Conservation (phyloP, 2,329 filamentous ascomycete genomes). For the Aspergillus uvarum region DNA sequence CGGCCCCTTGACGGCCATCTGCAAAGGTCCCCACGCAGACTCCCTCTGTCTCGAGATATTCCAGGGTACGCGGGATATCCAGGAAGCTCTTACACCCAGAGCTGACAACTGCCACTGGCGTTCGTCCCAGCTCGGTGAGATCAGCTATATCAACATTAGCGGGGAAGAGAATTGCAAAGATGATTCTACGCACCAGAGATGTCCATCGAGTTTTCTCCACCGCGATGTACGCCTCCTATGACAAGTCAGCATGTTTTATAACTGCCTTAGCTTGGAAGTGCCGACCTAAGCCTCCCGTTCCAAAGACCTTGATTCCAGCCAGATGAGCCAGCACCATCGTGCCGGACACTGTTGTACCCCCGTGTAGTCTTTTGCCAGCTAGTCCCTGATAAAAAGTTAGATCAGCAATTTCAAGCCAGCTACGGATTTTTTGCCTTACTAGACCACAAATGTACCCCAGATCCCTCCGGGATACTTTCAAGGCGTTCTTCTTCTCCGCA, state of each 20-base stretch:
- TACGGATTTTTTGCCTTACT: slow-evolving; percentile 48
- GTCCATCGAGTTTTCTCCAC: slow-evolving; percentile 83
- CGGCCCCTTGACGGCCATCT: slow-evolving; percentile 67
- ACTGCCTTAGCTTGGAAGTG: neutral
- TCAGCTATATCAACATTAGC: slow-evolving; percentile 60
- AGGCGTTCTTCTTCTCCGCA: slow-evolving; percentile 65
- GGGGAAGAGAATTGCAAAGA: neutral
- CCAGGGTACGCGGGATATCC: slow-evolving; percentile 84
- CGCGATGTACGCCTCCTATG: slow-evolving; percentile 79
- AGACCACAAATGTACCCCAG: slow-evolving; percentile 77
- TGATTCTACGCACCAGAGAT: slow-evolving; percentile 59
- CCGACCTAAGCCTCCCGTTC: slow-evolving; percentile 78
- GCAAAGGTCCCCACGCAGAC: slow-evolving; percentile 87
- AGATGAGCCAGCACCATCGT: slow-evolving; percentile 87
- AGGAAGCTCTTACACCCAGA: slow-evolving; percentile 96
- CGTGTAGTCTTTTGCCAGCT: slow-evolving; percentile 68
- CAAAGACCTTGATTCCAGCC: slow-evolving; percentile 89
- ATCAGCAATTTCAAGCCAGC: neutral
- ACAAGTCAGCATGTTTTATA: slow-evolving; percentile 16
- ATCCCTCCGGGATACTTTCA: slow-evolving; percentile 86
- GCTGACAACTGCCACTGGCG: slow-evolving; percentile 81
- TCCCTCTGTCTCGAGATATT: slow-evolving; percentile 70
- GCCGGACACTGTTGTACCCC: slow-evolving; percentile 88
- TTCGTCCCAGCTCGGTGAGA: slow-evolving; percentile 87
- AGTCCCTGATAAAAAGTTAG: slow-evolving; percentile 52